Evolutionary conservation across 2,329 filamentous ascomycete species (phyloP).

Genomic region (Xylariaceae sp.): DNA sequence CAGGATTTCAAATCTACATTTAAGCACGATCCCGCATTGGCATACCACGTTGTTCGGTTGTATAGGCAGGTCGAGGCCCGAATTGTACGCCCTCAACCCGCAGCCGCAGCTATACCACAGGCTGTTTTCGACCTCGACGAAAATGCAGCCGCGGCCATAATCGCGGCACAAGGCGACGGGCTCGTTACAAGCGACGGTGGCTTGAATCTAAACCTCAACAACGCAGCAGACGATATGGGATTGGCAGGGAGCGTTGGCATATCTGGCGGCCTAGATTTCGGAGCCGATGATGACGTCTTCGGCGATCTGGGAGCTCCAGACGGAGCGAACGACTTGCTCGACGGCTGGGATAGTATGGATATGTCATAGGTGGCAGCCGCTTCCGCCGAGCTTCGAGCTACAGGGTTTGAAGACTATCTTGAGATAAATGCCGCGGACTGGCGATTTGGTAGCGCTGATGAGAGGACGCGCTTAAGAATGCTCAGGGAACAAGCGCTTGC

Average conservation of each 20-base stretch:
- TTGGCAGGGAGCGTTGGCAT: constrained; percentile 31
- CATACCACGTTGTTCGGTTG: constrained; percentile 60
- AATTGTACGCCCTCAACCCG: constrained; percentile 40
- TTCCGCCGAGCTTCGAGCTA: neutral
- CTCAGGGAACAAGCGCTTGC: too few species aligned
- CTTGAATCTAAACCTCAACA: constrained; percentile 37
- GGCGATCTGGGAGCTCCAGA: constrained; percentile 27
- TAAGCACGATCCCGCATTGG: constrained; percentile 51
- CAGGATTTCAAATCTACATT: constrained; percentile 55
- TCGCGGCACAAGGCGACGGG: constrained; percentile 37
- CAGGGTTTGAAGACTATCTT: neutral
- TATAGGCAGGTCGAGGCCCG: constrained; percentile 64
- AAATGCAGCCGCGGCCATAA: constrained; percentile 36
- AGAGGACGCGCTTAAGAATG: too few species aligned
- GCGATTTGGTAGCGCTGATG: too few species aligned
- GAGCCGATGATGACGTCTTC: constrained; percentile 43
- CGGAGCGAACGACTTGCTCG: constrained; percentile 23
- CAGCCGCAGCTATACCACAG: constrained; percentile 40
- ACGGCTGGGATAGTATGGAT: constrained; percentile 29
- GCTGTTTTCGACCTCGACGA: constrained; percentile 37
- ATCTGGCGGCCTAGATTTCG: constrained; percentile 36
- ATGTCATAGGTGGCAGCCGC: constrained; percentile 15
- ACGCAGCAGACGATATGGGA: constrained; percentile 27
- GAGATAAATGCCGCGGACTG: too few species aligned
- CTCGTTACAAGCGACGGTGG: constrained; percentile 35